Conservation (phyloP, 176 grass and related monocot species). For the Secale cereale region DNA sequence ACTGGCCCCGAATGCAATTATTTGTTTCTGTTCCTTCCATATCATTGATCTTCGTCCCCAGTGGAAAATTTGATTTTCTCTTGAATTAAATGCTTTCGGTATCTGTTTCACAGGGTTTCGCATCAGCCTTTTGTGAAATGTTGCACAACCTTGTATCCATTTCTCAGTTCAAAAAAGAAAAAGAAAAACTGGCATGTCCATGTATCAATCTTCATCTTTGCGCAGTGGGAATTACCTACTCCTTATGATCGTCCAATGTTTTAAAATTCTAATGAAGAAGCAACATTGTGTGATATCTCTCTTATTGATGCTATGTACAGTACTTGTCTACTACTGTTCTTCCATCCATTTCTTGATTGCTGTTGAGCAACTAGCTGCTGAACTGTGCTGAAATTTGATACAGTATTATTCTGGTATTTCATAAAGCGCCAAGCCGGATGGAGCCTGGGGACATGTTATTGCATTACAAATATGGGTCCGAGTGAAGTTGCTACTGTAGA, state of each 20-base stretch:
- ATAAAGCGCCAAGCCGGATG: conserved; percentile 34
- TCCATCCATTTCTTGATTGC: conserved; percentile 11
- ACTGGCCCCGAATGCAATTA: neutral
- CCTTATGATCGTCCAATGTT: neutral
- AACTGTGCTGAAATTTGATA: conserved; percentile 33
- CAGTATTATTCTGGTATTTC: conserved; percentile 31
- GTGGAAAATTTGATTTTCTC: neutral
- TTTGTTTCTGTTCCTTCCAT: neutral
- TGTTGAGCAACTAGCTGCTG: conserved; percentile 31
- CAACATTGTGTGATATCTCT: conserved; percentile 1
- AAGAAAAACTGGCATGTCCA: neutral
- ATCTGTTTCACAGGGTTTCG: neutral
- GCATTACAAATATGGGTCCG: conserved; percentile 27
- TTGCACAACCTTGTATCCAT: neutral
- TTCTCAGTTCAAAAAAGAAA: too few relatives aligned
- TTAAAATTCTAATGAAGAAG: conserved; percentile 8
- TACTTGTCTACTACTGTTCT: conserved; percentile 11
- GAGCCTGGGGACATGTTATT: conserved; percentile 24
- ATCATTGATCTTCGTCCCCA: neutral
- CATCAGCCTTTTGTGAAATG: neutral
- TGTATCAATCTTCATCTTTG: neutral
- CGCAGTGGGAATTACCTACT: conserved; percentile 6
- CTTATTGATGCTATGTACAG: conserved; percentile 26
- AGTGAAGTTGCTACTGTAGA: conserved; percentile 16
- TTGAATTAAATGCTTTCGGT: conserved; percentile 4